Evolutionary conservation across 2,329 filamentous ascomycete genomes (phyloP), one percentile per base, ranked within the genome.

Genomic region (Sporothrix pallida): DNA sequence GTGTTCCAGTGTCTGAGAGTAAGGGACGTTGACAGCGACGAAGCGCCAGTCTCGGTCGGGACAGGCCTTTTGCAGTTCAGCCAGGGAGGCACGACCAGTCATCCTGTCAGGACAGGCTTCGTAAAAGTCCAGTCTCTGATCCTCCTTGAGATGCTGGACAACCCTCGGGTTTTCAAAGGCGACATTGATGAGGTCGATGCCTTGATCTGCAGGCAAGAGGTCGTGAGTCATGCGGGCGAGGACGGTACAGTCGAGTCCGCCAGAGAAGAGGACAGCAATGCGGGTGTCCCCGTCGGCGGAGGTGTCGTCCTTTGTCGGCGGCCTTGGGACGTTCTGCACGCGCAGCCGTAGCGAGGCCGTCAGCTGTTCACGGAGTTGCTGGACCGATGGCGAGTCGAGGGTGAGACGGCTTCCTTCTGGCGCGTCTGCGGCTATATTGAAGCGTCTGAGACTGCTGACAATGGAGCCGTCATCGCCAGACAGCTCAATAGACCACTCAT

Each of bases 151-250:
- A 60, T 88, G 86, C 2, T 86, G 90, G 74, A 87, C 90, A 76
- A 91, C 89, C 46, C 93, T 88, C 0, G 95, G 95, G 77, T 99
- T 99, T 81, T 99, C 93, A 79, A 99, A 99, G 0, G 95, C 96
- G 63, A 99, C 95, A 77, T 99, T 99, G 76, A 99, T 87, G 9
- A 99, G 86, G 79, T 98, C 96, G 75, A 99, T 90, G 0, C 87
- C 84, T 78, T 97, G 91, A 3, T 86, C 82, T 0, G 80, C 15
- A 0, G 93, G 92, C 1, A 98, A 80, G 2, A 97, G 82, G 13
- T 97, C 92, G 79, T 97, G 93, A 12, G 88, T 86, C 31, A 98
- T 83, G 60, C 94, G 89, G 26, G 95, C 95, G 68, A 99, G 85
- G 0, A 98, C 86, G 0, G 95, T 95, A 80, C 96, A 98, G 81